A percentile compares a stretch with the other conserved stretches of the same genome.
Conservation (phyloP, 2,329 filamentous ascomycete genomes). For the Coleophoma cylindrospora region DNA sequence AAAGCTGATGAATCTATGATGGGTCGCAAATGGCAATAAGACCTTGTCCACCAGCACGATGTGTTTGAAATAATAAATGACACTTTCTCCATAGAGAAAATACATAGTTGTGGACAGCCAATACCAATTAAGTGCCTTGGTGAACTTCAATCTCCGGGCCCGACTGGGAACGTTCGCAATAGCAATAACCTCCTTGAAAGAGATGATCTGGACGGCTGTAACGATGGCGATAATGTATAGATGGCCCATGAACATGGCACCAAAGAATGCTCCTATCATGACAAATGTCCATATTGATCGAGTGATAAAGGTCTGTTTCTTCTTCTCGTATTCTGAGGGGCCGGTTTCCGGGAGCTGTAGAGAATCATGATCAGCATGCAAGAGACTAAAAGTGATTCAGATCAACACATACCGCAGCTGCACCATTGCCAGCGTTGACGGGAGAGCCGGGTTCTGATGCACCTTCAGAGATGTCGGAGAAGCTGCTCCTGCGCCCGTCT, state of each 20-base stretch:
- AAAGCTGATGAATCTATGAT: conserved; percentile 98
- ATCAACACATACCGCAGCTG: conserved; percentile 17
- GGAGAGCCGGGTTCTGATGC: conserved; percentile 33
- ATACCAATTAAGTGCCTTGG: conserved; percentile 98
- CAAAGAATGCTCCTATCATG: conserved; percentile 94
- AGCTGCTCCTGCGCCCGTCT: conserved; percentile 55
- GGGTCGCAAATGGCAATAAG: conserved; percentile 86
- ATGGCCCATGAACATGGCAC: conserved; percentile 88
- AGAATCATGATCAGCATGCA: not conserved
- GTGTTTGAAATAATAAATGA: conserved; percentile 99
- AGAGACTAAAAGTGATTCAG: not conserved
- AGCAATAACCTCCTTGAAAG: conserved; percentile 98
- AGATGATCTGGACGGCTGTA: conserved; percentile 90
- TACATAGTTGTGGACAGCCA: conserved; percentile 99
- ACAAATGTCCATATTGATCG: conserved; percentile 96
- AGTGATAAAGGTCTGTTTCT: conserved; percentile 96
- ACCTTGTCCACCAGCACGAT: conserved; percentile 93
- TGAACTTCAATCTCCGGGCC: conserved; percentile 85
- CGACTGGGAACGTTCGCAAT: conserved; percentile 93
- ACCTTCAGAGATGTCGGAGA: conserved; percentile 65
- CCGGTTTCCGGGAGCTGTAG: conserved; percentile 16
- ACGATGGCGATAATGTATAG: conserved; percentile 95
- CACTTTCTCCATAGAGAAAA: conserved; percentile 96
- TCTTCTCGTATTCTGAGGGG: conserved; percentile 87
- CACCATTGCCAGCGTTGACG: conserved; percentile 27